Evolutionary conservation across 2,329 filamentous ascomycete species (phyloP), one percentile per base, ranked within the genome.

Genomic region (Trichocomaceae sp.): DNA sequence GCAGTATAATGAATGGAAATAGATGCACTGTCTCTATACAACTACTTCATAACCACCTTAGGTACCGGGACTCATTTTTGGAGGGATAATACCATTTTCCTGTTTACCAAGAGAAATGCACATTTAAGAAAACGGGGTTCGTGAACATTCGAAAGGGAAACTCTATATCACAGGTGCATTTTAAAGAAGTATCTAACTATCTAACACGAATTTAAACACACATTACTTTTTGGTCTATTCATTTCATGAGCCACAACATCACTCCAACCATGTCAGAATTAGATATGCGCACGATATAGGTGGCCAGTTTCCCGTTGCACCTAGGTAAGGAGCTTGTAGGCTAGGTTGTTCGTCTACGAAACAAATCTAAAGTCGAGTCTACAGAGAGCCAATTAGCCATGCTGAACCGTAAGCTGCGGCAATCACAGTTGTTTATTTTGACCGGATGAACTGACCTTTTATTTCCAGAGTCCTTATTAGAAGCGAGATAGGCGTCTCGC

Each of bases 301-400:
- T 33, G 29, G 3, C 29, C 8, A 33, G 4, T 9, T 12, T 33
- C 6, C 12, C 7, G 29, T 33, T 33, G 29, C 12, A 33, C n/a
- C n/a, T n/a, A n/a, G n/a, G n/a, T n/a, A n/a, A n/a, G n/a, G n/a
- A n/a, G n/a, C n/a, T n/a, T n/a, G n/a, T n/a, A n/a, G n/a, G n/a
- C 23, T 26, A 4, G 3, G 7, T 26, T 26, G 4, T 26, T 26
- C 31, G 39, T 22, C 19, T 60, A 39, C 37, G 46, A 58, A 31
- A 64, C 60, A 50, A 73, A 73, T 50, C 66, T 61, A 60, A 73
- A 73, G 52, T 72, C 71, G 22, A 73, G 59, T 60, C 69, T 72
- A 48, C 29, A 23, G 20, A 9, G 12, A 8, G 20, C n/a, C 23
- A 35, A 5, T 35, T 22, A 17, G 17, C 46, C 13, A 51, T n/a